Conservation (phyloP, 352 stramenopile genomes). For the Phytophthora pseudosyringae region DNA sequence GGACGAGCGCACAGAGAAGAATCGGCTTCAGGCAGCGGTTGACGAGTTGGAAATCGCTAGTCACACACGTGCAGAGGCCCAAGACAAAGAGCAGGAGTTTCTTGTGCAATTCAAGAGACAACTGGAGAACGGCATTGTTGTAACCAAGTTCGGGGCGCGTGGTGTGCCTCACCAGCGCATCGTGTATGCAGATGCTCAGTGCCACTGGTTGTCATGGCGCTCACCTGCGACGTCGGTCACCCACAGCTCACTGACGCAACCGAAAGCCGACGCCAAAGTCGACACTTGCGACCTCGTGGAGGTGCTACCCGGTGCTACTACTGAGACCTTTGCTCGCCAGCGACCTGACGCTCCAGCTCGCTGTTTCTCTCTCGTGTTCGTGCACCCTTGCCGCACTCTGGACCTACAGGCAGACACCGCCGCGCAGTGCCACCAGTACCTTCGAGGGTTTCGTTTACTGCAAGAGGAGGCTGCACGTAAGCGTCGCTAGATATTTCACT, state of each 20-base stretch:
- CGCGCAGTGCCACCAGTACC: slow-evolving; percentile 50
- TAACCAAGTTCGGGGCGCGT: slow-evolving; percentile 63
- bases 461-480: slow-evolving; percentile 52
- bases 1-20: slow-evolving; percentile 35
- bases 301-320: slow-evolving; percentile 53
- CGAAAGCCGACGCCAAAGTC: slow-evolving; percentile 51
- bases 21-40: slow-evolving; percentile 39
- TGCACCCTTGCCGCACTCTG: slow-evolving; percentile 72
- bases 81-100: slow-evolving; percentile 49
- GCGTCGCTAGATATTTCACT: slow-evolving; percentile 20
- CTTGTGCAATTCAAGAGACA: slow-evolving; percentile 67
- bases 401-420: slow-evolving; percentile 66
- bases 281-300: slow-evolving; percentile 62
- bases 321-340: slow-evolving; percentile 54
- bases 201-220: slow-evolving; percentile 69
- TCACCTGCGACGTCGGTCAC: slow-evolving; percentile 27
- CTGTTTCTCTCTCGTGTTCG: slow-evolving; percentile 78
- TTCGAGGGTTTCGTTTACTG: slow-evolving; percentile 69
- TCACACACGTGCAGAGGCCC: slow-evolving; percentile 28
- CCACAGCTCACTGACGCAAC: slow-evolving; percentile 36
- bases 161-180: slow-evolving; percentile 56
- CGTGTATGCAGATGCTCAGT: slow-evolving; percentile 61
- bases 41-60: slow-evolving; percentile 41
- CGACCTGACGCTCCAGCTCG: slow-evolving; percentile 37
- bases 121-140: slow-evolving; percentile 51